A percentile compares a stretch with the other conserved stretches of the same genome.
Evolutionary conservation across 2,329 filamentous ascomycete species (phyloP).

Genomic region (Neurospora crassa): DNA sequence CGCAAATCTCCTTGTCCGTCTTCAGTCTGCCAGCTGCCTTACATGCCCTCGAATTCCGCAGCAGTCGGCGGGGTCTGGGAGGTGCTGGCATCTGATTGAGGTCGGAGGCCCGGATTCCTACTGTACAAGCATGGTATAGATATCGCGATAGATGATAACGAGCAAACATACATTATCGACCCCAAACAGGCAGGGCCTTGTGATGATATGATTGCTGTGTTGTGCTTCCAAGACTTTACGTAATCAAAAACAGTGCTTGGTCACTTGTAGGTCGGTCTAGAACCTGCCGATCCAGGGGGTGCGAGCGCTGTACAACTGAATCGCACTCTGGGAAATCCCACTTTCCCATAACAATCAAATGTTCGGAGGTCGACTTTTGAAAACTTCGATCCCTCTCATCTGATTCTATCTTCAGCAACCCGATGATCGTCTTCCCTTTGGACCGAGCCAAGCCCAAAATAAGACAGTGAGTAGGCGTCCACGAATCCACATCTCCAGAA

Average conservation of each 20-base stretch:
- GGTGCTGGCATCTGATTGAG: background rate
- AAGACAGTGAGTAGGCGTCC: no score
- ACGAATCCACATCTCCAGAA: no score
- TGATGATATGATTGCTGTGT: background rate
- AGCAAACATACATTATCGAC: background rate
- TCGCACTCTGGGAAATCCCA: background rate
- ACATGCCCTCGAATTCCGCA: slow-evolving; percentile 7
- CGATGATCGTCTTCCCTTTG: no score
- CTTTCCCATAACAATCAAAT: no score
- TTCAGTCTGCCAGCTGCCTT: background rate
- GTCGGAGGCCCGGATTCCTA: background rate
- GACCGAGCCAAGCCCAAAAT: no score
- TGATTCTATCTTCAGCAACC: no score
- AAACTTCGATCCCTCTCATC: no score
- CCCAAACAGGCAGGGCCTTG: background rate
- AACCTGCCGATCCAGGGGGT: background rate
- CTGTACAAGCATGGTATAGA: background rate
- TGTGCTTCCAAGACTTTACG: background rate
- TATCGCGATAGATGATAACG: background rate
- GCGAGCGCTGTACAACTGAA: background rate
- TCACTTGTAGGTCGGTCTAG: background rate
- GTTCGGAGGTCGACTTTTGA: no score
- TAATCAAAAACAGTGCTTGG: background rate
- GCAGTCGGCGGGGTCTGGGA: slow-evolving; percentile 3
- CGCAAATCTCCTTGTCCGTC: background rate